Conservation (phyloP, 1,139 yeast genomes). For the Geotrichum australiense region DNA sequence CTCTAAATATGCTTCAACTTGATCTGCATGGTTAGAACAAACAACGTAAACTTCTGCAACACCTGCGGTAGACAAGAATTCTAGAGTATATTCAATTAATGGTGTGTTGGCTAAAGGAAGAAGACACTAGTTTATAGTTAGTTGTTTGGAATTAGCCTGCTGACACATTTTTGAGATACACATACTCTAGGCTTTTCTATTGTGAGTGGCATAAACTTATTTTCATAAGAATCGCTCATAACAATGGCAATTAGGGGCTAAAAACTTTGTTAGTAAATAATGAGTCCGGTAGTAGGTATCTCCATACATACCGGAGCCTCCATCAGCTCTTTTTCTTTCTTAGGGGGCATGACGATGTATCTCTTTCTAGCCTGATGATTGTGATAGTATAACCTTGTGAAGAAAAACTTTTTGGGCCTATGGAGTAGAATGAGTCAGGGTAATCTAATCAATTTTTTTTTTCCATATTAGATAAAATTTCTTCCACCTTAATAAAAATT, state of each 20-base stretch:
- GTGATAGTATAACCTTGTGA: no score
- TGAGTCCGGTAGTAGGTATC: background rate
- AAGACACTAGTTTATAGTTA: slow-evolving; percentile 44
- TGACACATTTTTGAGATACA: background rate
- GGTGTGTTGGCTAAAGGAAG: slow-evolving; percentile 92
- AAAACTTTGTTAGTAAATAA: slow-evolving; percentile 34
- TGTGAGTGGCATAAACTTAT: slow-evolving; percentile 88
- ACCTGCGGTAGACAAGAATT: slow-evolving; percentile 84
- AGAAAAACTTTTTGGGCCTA: no score
- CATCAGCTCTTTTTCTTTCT: slow-evolving; percentile 32
- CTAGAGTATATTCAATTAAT: slow-evolving; percentile 86
- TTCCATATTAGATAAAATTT: background rate
- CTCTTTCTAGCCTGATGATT: background rate
- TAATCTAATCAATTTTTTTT: background rate
- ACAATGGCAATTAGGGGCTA: slow-evolving; percentile 75
- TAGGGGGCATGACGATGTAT: slow-evolving; percentile 24
- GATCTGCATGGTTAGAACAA: slow-evolving; percentile 87
- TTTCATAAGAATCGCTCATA: slow-evolving; percentile 85
- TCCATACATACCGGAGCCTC: slow-evolving; percentile 32
- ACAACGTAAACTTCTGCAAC: slow-evolving; percentile 84
- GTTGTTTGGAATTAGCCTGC: background rate
- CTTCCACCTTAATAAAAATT: slow-evolving; percentile 4
- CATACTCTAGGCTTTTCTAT: slow-evolving; percentile 61
- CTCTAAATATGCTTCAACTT: slow-evolving; percentile 74
- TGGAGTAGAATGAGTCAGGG: no score